A percentile compares a stretch with the other conserved stretches of the same genome.
These are phyloP conservation scores for Gyrodon tennesseensis DNA, from an alignment of 1,284 basidiomycete species.

Conservation along the genomic window DNA sequence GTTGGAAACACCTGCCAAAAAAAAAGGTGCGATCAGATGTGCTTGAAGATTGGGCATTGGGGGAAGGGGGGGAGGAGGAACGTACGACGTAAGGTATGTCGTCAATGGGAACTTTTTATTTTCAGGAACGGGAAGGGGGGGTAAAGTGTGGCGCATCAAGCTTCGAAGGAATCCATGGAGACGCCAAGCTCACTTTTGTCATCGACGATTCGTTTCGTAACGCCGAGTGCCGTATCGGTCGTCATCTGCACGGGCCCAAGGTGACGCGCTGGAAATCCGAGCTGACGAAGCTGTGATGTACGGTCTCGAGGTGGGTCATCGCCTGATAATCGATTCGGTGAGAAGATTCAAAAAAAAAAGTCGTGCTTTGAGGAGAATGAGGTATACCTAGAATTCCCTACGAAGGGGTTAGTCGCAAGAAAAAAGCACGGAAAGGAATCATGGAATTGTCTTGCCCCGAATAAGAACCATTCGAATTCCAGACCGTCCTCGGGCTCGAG, in stretches of 20 bases:
- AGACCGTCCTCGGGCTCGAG: constrained; percentile 76
- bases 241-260: constrained; percentile 94
- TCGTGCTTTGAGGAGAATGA: not conserved
- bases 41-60: not conserved
- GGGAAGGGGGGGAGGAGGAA: not conserved
- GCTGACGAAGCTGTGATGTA: constrained; percentile 80
- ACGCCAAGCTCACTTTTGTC: constrained; percentile 60
- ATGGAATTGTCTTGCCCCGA: constrained; percentile 58
- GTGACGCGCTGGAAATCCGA: constrained; percentile 85
- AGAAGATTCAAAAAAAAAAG: constrained; percentile 4
- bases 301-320: constrained; percentile 90
- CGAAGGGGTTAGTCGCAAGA: constrained; percentile 5
- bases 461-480: constrained; percentile 82
- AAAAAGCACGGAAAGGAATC: constrained; percentile 2
- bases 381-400: constrained; percentile 63
- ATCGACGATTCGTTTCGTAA: constrained; percentile 84
- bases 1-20: constrained; percentile 74
- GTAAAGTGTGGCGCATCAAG: constrained; percentile 6
- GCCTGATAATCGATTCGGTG: constrained; percentile 49
- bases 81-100: constrained; percentile 72
- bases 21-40: not conserved
- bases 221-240: constrained; percentile 94
- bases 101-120: constrained; percentile 47
- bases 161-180: not conserved
- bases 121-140: not conserved